Conservation (phyloP, 2,329 filamentous ascomycete species). For the Penicillium aurantiogriseum region DNA sequence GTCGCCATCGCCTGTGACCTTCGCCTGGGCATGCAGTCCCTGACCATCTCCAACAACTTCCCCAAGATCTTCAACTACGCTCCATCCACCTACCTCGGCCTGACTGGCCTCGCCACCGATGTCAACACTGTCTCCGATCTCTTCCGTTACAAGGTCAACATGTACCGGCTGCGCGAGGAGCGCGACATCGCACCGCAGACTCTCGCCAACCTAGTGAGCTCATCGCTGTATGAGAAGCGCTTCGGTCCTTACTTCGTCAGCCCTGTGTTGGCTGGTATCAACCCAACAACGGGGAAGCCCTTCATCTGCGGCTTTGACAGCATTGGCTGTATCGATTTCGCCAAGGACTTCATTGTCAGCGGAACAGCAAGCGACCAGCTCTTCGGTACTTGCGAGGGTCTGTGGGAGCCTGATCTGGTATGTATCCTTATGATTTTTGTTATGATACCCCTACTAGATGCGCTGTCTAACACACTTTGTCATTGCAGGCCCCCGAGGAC, state of each 20-base stretch:
- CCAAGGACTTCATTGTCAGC: constrained; percentile 98
- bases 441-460: neutral
- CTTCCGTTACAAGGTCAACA: constrained; percentile 99
- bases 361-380: constrained; percentile 96
- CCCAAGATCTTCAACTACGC: constrained; percentile 99
- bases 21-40: constrained; percentile 89
- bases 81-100: constrained; percentile 82
- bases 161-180: constrained; percentile 98
- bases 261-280: constrained; percentile 91
- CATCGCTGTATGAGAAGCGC: constrained; percentile 86
- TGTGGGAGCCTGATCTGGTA: constrained; percentile 98
- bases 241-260: constrained; percentile 97
- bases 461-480: neutral
- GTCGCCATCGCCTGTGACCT: constrained; percentile 99
- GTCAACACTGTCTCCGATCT: constrained; percentile 92
- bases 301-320: constrained; percentile 99
- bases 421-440: constrained; percentile 32
- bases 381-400: constrained; percentile 95
- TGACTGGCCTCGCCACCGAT: constrained; percentile 95
- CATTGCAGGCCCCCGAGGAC: constrained; percentile 73
- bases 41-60: constrained; percentile 98
- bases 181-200: constrained; percentile 91
- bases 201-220: constrained; percentile 92
- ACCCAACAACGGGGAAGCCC: constrained; percentile 88
- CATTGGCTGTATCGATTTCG: constrained; percentile 99